These are phyloP conservation scores for Kentomonas sorsogonicus DNA, from an alignment of 208 protist species.

Conservation along the genomic window DNA sequence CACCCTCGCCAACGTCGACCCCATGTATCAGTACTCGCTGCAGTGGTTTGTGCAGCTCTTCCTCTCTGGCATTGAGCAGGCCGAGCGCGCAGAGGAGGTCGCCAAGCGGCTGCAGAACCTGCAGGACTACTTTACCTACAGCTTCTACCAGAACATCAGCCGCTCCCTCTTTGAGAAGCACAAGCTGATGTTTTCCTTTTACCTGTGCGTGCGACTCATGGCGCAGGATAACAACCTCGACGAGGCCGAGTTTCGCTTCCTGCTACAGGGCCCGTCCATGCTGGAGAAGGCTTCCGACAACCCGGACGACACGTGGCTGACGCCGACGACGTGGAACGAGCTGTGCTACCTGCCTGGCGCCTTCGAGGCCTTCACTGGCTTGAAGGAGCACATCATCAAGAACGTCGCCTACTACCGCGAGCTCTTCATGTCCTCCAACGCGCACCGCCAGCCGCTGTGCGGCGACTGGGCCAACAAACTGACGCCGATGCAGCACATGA, in stretches of 20 bases:
- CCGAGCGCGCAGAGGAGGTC: slow-evolving; percentile 77
- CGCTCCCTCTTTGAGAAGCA: slow-evolving; percentile 94
- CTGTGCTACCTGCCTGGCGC: slow-evolving; percentile 79
- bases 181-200: slow-evolving; percentile 95
- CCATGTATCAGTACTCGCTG: slow-evolving; percentile 97
- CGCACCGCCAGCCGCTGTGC: slow-evolving; percentile 82
- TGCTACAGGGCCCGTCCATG: slow-evolving; percentile 87
- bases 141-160: slow-evolving; percentile 95
- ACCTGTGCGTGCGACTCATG: slow-evolving; percentile 90
- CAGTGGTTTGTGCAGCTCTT: slow-evolving; percentile 97
- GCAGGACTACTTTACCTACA: slow-evolving; percentile 94
- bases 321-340: slow-evolving; percentile 91
- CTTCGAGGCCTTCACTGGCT: slow-evolving; percentile 85
- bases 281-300: slow-evolving; percentile 63
- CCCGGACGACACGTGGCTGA: slow-evolving; percentile 92
- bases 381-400: slow-evolving; percentile 72
- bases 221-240: slow-evolving; percentile 53
- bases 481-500: slow-evolving; percentile 91
- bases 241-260: slow-evolving; percentile 87
- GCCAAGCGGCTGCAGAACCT: slow-evolving; percentile 80
- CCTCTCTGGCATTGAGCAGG: slow-evolving; percentile 83
- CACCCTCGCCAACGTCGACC: slow-evolving; percentile 92
- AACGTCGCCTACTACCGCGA: slow-evolving; percentile 70
- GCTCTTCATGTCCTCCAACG: slow-evolving; percentile 90
- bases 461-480: slow-evolving; percentile 76